These are phyloP conservation scores for Ustilago trichophora DNA, from an alignment of 1,284 basidiomycete species.

Conservation along the genomic window DNA sequence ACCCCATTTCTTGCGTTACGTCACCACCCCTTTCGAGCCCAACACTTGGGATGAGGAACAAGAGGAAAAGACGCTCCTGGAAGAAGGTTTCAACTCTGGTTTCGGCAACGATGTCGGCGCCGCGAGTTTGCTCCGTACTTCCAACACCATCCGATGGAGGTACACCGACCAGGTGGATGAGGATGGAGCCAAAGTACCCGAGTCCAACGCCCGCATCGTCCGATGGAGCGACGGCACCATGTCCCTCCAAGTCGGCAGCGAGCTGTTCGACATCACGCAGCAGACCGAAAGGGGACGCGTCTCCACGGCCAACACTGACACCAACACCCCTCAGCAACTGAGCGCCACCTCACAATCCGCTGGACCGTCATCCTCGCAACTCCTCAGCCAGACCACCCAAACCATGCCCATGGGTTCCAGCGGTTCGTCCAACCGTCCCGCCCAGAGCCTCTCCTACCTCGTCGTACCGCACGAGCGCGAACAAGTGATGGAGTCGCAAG, in stretches of 20 bases:
- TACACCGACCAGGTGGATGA: conserved; percentile 76
- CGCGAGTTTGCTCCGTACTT: conserved; percentile 73
- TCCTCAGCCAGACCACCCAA: conserved; percentile 39
- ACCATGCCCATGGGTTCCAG: conserved; percentile 47
- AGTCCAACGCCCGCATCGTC: conserved; percentile 86
- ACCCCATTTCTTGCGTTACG: conserved; percentile 63
- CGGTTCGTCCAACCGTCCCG: conserved; percentile 40
- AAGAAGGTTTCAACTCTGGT: conserved; percentile 70
- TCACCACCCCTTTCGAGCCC: conserved; percentile 50
- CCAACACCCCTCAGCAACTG: conserved; percentile 45
- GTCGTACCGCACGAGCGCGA: conserved; percentile 88
- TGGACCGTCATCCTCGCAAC: conserved; percentile 7
- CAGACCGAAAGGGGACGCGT: conserved; percentile 50
- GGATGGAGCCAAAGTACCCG: conserved; percentile 75
- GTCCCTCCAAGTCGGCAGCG: conserved; percentile 83
- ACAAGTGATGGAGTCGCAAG: conserved; percentile 83
- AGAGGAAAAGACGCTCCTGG: conserved; percentile 49
- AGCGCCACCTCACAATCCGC: conserved; percentile 18
- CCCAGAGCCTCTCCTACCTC: conserved; percentile 73
- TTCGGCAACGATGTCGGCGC: conserved; percentile 65
- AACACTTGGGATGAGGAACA: conserved; percentile 54
- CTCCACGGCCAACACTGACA: conserved; percentile 32
- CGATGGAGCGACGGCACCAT: conserved; percentile 90
- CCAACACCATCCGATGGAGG: conserved; percentile 89
- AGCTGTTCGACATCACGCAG: conserved; percentile 80